Conservation (phyloP, 768 basidiomycete genomes). For the Dacryopinax primogenitus region DNA sequence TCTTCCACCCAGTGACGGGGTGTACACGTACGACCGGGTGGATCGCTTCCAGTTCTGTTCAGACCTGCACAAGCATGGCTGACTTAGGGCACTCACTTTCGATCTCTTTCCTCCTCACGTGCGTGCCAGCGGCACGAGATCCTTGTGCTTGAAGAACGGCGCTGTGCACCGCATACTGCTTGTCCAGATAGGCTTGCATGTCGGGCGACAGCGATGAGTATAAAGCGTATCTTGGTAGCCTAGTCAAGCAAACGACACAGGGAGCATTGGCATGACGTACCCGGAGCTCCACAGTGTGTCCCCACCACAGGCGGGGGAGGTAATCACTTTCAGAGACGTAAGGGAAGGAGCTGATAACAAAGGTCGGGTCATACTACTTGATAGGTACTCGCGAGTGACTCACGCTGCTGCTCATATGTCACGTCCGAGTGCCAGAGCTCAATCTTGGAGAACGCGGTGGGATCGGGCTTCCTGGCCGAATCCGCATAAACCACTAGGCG, state of each 20-base stretch:
- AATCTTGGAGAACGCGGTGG: constrained; percentile 51
- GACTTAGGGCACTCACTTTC: constrained; percentile 26
- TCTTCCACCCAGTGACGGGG: constrained; percentile 75
- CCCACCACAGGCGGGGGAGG: constrained; percentile 56
- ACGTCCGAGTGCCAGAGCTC: constrained; percentile 80
- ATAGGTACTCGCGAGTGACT: too few species aligned
- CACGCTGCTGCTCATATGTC: constrained; percentile 49
- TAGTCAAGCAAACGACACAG: background rate
- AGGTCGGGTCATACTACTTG: too few species aligned
- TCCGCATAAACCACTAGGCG: constrained; percentile 59
- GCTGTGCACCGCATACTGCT: constrained; percentile 59
- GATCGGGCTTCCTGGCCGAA: constrained; percentile 42
- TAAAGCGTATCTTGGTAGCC: constrained; percentile 48
- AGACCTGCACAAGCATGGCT: constrained; percentile 17
- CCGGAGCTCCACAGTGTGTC: constrained; percentile 76
- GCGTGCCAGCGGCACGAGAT: constrained; percentile 51
- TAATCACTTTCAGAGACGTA: constrained; percentile 63
- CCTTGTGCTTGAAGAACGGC: constrained; percentile 68
- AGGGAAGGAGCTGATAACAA: constrained; percentile 54
- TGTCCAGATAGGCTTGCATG: constrained; percentile 64
- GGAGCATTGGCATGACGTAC: constrained; percentile 29
- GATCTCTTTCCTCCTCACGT: constrained; percentile 54
- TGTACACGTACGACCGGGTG: constrained; percentile 78
- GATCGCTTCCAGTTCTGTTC: constrained; percentile 23
- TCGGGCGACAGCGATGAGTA: constrained; percentile 68